Percentiles rank a stretch among this genome's conserved stretches.
These are phyloP conservation scores for Mytilinidion resinicola DNA, from an alignment of 495 filamentous ascomycete genomes.

Conservation along the genomic window DNA sequence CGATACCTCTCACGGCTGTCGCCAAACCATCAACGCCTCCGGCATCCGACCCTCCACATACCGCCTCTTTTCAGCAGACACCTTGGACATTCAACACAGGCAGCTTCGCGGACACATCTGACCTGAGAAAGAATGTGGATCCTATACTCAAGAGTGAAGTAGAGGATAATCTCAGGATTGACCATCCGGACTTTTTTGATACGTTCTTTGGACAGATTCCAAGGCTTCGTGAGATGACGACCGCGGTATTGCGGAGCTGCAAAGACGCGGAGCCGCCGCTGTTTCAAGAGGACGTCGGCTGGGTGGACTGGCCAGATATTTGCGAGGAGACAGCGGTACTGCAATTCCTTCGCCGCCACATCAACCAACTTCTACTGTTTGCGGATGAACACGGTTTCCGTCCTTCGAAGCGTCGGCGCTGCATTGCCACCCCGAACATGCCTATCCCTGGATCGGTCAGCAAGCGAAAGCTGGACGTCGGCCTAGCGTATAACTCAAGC, in stretches of 20 bases:
- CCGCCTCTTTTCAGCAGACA: constrained; percentile 23
- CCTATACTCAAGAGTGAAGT: constrained; percentile 21
- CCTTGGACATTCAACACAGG: constrained; percentile 17
- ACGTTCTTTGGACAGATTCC: constrained; percentile 20
- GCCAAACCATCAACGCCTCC: constrained; percentile 16
- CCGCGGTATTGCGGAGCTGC: constrained; percentile 14
- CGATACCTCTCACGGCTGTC: background rate
- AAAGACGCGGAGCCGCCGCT: constrained; percentile 18
- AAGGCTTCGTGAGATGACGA: constrained; percentile 14
- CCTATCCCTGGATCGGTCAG: constrained; percentile 22
- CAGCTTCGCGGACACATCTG: constrained; percentile 17
- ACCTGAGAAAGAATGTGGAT: constrained; percentile 17
- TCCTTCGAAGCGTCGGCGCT: constrained; percentile 19
- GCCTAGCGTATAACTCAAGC: constrained; percentile 8
- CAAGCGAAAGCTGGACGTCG: constrained; percentile 18
- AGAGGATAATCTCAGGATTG: constrained; percentile 18
- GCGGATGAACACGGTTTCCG: constrained; percentile 11
- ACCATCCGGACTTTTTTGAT: constrained; percentile 14
- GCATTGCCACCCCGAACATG: constrained; percentile 19
- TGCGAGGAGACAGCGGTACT: constrained; percentile 17
- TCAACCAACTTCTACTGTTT: constrained; percentile 14
- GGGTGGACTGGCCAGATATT: constrained; percentile 14
- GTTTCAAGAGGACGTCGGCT: constrained; percentile 19
- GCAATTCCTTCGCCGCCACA: constrained; percentile 9
- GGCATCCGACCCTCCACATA: constrained; percentile 7